Evolutionary conservation across 352 stramenopile species (phyloP).

Genomic region (Pythium angustatum): DNA sequence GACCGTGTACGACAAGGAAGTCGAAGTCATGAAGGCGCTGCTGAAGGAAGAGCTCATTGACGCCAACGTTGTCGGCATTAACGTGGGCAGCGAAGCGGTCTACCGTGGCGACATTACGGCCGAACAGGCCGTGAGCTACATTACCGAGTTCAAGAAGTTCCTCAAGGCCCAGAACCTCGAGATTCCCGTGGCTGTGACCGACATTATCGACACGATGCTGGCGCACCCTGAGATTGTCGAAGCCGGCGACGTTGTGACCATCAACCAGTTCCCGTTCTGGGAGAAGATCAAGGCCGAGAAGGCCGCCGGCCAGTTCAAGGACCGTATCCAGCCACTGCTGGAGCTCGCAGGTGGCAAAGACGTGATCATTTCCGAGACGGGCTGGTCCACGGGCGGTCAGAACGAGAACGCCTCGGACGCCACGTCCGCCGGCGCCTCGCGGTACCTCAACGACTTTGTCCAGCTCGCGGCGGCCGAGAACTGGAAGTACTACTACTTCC

Average conservation of each 20-base stretch:
- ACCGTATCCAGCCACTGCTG: slow-evolving; percentile 66
- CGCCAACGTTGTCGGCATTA: slow-evolving; percentile 80
- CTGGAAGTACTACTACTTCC: slow-evolving; percentile 90
- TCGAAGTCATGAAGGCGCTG: slow-evolving; percentile 62
- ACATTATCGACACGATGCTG: slow-evolving; percentile 80
- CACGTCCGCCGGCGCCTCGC: slow-evolving; percentile 53
- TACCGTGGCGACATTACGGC: slow-evolving; percentile 79
- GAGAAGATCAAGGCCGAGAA: slow-evolving; percentile 59
- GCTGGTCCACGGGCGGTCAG: slow-evolving; percentile 70
- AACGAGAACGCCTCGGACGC: slow-evolving; percentile 63
- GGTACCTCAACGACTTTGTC: slow-evolving; percentile 82
- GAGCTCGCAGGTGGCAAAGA: slow-evolving; percentile 67
- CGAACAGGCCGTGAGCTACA: slow-evolving; percentile 67
- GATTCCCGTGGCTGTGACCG: slow-evolving; percentile 70
- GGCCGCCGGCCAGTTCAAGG: slow-evolving; percentile 70
- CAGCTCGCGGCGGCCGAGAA: slow-evolving; percentile 54
- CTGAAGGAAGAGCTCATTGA: slow-evolving; percentile 64
- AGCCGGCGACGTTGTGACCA: slow-evolving; percentile 75
- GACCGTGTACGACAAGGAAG: slow-evolving; percentile 67
- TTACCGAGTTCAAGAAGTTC: slow-evolving; percentile 74
- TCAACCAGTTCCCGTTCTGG: slow-evolving; percentile 89
- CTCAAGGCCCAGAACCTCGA: slow-evolving; percentile 58
- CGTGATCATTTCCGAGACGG: slow-evolving; percentile 83
- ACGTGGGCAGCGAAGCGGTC: slow-evolving; percentile 80
- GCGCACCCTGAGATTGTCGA: slow-evolving; percentile 76